These are phyloP conservation scores for Acanthamoeba castellanii DNA, from an alignment of 208 protist species.

Conservation along the genomic window DNA sequence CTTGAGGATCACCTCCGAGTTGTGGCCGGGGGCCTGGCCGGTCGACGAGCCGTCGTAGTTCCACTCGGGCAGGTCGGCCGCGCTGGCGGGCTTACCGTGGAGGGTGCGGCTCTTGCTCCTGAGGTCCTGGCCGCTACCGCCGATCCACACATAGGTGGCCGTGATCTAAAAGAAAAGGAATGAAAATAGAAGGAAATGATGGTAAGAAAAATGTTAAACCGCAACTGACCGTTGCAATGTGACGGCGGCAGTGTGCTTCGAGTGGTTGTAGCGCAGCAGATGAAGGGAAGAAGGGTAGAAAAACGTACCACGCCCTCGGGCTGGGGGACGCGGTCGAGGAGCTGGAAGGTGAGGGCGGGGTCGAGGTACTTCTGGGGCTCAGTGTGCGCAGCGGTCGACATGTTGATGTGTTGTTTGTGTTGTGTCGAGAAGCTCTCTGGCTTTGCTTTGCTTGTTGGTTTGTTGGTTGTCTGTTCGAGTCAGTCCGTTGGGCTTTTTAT, in stretches of 20 bases:
- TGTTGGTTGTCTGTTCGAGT: neutral
- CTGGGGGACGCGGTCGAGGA: slow-evolving; percentile 54
- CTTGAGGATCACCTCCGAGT: slow-evolving; percentile 95
- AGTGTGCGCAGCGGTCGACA: neutral
- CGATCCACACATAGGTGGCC: slow-evolving; percentile 87
- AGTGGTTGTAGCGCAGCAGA: neutral
- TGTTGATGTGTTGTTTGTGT: neutral
- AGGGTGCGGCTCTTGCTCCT: slow-evolving; percentile 88
- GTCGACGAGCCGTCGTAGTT: slow-evolving; percentile 98
- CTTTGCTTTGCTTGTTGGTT: neutral
- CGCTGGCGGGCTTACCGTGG: slow-evolving; percentile 70
- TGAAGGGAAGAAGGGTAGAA: neutral
- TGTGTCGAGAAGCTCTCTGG: neutral
- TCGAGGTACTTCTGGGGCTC: slow-evolving; percentile 66
- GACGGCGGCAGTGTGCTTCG: neutral
- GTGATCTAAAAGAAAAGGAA: slow-evolving; percentile 4
- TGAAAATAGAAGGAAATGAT: neutral
- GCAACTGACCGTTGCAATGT: neutral
- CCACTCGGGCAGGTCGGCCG: slow-evolving; percentile 94
- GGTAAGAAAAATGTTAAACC: neutral
- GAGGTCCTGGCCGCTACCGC: slow-evolving; percentile 86
- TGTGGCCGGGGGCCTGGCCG: slow-evolving; percentile 92
- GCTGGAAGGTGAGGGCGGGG: slow-evolving; percentile 40
- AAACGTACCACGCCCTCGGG: slow-evolving; percentile 36
- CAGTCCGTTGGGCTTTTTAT: neutral